Conservation (phyloP, 495 filamentous ascomycete species). For the Aspergillus indologenus region DNA sequence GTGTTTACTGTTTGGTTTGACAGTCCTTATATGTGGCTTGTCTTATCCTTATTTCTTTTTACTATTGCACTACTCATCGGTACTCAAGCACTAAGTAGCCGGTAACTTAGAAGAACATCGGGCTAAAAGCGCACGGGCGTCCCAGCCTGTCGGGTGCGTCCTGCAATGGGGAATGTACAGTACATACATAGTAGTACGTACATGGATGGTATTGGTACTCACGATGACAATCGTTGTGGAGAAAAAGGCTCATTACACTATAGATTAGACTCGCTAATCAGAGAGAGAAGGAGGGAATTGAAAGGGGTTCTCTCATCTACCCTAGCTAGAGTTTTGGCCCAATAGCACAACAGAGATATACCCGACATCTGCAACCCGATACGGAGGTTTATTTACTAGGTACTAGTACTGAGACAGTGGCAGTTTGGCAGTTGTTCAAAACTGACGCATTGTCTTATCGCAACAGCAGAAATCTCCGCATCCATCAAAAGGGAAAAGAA, state of each 20-base stretch:
- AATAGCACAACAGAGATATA: too few species aligned
- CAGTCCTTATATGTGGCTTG: background rate
- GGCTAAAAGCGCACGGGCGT: constrained; percentile 23
- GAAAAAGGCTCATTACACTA: background rate
- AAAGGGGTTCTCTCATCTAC: background rate
- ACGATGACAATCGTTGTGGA: background rate
- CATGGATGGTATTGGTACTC: background rate
- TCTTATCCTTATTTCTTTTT: background rate
- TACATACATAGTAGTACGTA: background rate
- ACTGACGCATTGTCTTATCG: too few species aligned
- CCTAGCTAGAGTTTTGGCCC: too few species aligned
- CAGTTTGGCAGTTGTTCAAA: too few species aligned
- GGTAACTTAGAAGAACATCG: background rate
- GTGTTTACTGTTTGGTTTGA: background rate
- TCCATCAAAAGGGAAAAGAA: too few species aligned
- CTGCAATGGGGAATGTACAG: constrained; percentile 2
- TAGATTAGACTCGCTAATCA: constrained; percentile 1
- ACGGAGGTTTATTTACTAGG: too few species aligned
- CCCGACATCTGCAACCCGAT: too few species aligned
- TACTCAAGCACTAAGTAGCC: background rate
- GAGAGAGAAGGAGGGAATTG: background rate
- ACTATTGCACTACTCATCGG: background rate
- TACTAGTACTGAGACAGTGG: too few species aligned
- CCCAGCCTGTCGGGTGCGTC: constrained; percentile 20
- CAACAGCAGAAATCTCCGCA: too few species aligned